Evolutionary conservation across 108 stramenopile species (phyloP).

Genomic region (Cyclotella atomus): DNA sequence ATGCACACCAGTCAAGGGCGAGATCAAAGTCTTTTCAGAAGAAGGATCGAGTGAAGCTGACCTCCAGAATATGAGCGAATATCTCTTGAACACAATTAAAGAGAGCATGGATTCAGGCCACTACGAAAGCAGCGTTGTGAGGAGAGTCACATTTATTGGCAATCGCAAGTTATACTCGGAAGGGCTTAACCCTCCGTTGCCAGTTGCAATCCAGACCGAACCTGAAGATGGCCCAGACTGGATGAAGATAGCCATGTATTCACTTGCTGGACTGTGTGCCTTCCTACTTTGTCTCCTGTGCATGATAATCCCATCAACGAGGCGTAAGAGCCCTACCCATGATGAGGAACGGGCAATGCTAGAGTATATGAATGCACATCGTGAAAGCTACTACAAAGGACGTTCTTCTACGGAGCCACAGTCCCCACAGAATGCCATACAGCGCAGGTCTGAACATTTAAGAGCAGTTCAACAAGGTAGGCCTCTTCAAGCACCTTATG

Average conservation of each 20-base stretch:
- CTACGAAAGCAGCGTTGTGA: conserved; percentile 22
- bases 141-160: conserved; percentile 38
- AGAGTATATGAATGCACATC: conserved; percentile 21
- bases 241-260: conserved; percentile 19
- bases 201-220: background rate
- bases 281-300: conserved; percentile 24
- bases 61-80: conserved; percentile 6
- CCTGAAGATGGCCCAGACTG: background rate
- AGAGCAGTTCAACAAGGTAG: conserved; percentile 6
- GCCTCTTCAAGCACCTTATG: background rate
- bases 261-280: conserved; percentile 22
- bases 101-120: conserved; percentile 31
- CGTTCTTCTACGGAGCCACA: background rate
- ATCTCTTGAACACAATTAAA: conserved; percentile 14
- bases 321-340: conserved; percentile 4
- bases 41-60: conserved; percentile 17
- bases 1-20: conserved; percentile 38
- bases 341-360: conserved; percentile 25
- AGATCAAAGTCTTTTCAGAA: conserved; percentile 32
- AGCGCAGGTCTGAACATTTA: background rate
- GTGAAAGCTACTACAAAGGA: background rate
- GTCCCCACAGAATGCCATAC: background rate
- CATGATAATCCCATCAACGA: background rate
- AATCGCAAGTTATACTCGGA: conserved; percentile 25
- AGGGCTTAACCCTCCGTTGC: background rate